Percentiles rank a stretch among this genome's conserved stretches.
Evolutionary conservation across 108 stramenopile species (phyloP).

Genomic region (Cyclotella kingstonii): DNA sequence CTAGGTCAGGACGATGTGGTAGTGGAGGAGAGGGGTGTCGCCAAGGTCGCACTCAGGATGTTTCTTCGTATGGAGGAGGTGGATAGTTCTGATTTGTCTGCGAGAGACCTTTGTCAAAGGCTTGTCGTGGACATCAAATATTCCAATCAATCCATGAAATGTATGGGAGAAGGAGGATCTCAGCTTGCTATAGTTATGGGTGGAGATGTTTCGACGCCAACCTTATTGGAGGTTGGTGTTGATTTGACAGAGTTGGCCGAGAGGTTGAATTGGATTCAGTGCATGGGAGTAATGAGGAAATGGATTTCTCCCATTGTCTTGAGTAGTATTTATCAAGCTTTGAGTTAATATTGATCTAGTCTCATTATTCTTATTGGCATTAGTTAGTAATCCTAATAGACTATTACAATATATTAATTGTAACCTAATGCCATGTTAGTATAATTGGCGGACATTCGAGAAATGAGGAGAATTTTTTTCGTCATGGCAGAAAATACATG

Average conservation of each 20-base stretch:
- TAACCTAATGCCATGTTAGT: too few species aligned
- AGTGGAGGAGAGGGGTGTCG: conserved; percentile 34
- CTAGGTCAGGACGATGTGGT: conserved; percentile 30
- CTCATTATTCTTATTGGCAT: too few species aligned
- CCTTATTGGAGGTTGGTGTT: conserved; percentile 60
- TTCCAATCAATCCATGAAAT: conserved; percentile 35
- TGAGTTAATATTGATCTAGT: too few species aligned
- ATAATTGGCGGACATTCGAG: too few species aligned
- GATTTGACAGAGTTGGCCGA: conserved; percentile 69
- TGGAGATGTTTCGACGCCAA: conserved; percentile 45
- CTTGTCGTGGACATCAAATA: conserved; percentile 59
- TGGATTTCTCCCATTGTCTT: too few species aligned
- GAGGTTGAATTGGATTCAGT: conserved; percentile 68
- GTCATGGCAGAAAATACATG: too few species aligned
- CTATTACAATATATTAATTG: too few species aligned
- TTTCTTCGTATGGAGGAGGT: conserved; percentile 62
- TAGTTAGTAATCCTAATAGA: too few species aligned
- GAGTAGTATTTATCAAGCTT: too few species aligned
- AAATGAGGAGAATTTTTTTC: too few species aligned
- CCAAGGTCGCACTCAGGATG: conserved; percentile 55
- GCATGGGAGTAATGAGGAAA: conserved; percentile 77
- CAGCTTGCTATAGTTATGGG: conserved; percentile 56
- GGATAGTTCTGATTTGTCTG: conserved; percentile 38
- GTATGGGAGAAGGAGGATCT: conserved; percentile 20
- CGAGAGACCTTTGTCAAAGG: conserved; percentile 62